Evolutionary conservation across 768 basidiomycete genomes (phyloP).

Genomic region (Crucibulum laeve): DNA sequence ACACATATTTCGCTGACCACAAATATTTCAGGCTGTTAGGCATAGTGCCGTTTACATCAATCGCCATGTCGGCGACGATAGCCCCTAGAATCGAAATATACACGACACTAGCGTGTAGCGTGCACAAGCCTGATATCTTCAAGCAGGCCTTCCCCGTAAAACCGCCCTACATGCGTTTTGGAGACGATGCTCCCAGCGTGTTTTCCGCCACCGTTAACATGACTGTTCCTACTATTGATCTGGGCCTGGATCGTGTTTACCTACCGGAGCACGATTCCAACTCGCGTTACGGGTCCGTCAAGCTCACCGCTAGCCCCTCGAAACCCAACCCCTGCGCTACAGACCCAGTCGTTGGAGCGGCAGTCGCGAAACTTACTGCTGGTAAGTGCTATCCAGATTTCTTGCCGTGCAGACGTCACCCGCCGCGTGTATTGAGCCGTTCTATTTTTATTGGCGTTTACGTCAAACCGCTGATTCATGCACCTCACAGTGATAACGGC

Average conservation of each 20-base stretch:
- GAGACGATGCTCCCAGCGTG: slow-evolving; percentile 3
- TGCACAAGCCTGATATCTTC: slow-evolving; percentile 56
- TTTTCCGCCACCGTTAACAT: background rate
- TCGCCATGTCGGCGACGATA: slow-evolving; percentile 51
- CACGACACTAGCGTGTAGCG: slow-evolving; percentile 68
- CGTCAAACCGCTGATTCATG: too few species aligned
- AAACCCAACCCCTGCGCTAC: slow-evolving; percentile 41
- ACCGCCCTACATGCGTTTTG: background rate
- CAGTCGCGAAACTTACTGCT: slow-evolving; percentile 60
- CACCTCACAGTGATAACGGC: slow-evolving; percentile 49
- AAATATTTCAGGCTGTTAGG: slow-evolving; percentile 48
- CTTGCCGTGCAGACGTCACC: background rate
- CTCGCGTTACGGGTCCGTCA: background rate
- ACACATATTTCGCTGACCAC: slow-evolving; percentile 1
- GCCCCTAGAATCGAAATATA: slow-evolving; percentile 75
- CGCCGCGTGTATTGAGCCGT: background rate
- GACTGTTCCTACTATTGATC: background rate
- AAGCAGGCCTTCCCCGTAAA: slow-evolving; percentile 14
- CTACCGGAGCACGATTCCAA: background rate
- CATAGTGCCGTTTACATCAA: slow-evolving; percentile 47
- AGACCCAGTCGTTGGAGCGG: slow-evolving; percentile 73
- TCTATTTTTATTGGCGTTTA: too few species aligned
- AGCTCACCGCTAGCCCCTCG: background rate
- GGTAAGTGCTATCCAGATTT: slow-evolving; percentile 31
- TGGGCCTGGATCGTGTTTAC: background rate